These are phyloP conservation scores for Tetracladium setigerum DNA, from an alignment of 495 filamentous ascomycete species.

Conservation along the genomic window DNA sequence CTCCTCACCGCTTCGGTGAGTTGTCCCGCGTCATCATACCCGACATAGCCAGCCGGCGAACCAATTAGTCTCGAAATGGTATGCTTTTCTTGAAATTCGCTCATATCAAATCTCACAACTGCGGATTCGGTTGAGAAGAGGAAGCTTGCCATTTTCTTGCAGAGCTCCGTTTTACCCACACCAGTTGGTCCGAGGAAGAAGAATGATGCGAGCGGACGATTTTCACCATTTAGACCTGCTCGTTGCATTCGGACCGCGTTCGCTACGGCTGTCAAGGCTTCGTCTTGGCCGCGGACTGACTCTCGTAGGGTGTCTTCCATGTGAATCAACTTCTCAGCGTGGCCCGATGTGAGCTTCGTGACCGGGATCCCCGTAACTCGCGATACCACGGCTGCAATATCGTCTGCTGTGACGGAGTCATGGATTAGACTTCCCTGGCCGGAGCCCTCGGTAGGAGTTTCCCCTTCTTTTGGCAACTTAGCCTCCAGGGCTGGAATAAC, in stretches of 20 bases:
- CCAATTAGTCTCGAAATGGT: slow-evolving; percentile 91
- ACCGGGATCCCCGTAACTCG: slow-evolving; percentile 88
- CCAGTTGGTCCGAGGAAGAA: slow-evolving; percentile 97
- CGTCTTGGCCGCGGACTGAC: slow-evolving; percentile 87
- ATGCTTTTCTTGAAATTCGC: slow-evolving; percentile 95
- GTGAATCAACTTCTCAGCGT: slow-evolving; percentile 82
- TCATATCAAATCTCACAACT: slow-evolving; percentile 94
- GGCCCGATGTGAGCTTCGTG: slow-evolving; percentile 82
- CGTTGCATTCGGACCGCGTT: slow-evolving; percentile 93
- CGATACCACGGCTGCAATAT: slow-evolving; percentile 88
- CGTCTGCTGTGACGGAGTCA: slow-evolving; percentile 86
- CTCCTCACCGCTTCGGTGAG: slow-evolving; percentile 91
- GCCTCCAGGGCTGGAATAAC: slow-evolving; percentile 73
- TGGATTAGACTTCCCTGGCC: slow-evolving; percentile 57
- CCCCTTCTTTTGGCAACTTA: slow-evolving; percentile 72
- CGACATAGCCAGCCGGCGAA: slow-evolving; percentile 86
- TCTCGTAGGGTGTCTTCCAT: slow-evolving; percentile 90
- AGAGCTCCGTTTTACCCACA: slow-evolving; percentile 94
- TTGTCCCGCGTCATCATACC: slow-evolving; percentile 95
- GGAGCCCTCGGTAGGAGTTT: slow-evolving; percentile 26
- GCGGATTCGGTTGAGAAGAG: slow-evolving; percentile 87
- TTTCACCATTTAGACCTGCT: slow-evolving; percentile 84
- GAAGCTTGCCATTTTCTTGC: slow-evolving; percentile 91
- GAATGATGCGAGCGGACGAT: slow-evolving; percentile 86
- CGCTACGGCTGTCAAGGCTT: slow-evolving; percentile 82